Conservation (phyloP, 164 flowering plant genomes). For the Chimonanthus salicifolius region DNA sequence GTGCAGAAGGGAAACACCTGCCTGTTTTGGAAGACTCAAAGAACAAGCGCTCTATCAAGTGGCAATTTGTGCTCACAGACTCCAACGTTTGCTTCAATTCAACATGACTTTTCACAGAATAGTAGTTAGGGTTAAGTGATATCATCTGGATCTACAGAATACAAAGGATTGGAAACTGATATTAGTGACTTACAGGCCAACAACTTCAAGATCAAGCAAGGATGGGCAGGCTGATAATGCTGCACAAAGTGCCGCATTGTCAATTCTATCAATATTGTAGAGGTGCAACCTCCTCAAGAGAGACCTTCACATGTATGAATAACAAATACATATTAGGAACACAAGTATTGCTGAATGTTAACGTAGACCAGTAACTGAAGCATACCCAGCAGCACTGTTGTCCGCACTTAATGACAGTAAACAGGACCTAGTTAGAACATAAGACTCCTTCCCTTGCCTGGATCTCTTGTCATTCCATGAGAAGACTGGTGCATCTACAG, state of each 20-base stretch:
- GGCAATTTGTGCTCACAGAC: conserved; percentile 69
- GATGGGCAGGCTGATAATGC: conserved; percentile 73
- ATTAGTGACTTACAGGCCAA: conserved; percentile 74
- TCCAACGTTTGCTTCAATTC: conserved; percentile 69
- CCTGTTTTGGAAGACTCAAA: conserved; percentile 82
- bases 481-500: conserved; percentile 52
- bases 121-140: conserved; percentile 11
- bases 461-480: conserved; percentile 81
- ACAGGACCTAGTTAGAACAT: conserved; percentile 72
- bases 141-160: conserved; percentile 1
- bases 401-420: conserved; percentile 48
- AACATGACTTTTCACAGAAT: conserved; percentile 48
- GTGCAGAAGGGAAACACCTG: conserved; percentile 11
- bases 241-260: conserved; percentile 49
- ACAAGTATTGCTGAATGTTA: not conserved
- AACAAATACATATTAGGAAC: conserved; percentile 7
- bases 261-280: conserved; percentile 82
- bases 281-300: conserved; percentile 73
- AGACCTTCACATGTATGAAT: conserved; percentile 35
- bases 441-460: conserved; percentile 72
- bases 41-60: conserved; percentile 61
- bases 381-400: conserved; percentile 66
- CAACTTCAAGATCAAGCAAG: conserved; percentile 76
- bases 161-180: not conserved
- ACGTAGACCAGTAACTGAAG: not conserved